Base-by-base conservation (phyloP, 805 yeast genomes). In the Metschnikowia anglica region DNA sequence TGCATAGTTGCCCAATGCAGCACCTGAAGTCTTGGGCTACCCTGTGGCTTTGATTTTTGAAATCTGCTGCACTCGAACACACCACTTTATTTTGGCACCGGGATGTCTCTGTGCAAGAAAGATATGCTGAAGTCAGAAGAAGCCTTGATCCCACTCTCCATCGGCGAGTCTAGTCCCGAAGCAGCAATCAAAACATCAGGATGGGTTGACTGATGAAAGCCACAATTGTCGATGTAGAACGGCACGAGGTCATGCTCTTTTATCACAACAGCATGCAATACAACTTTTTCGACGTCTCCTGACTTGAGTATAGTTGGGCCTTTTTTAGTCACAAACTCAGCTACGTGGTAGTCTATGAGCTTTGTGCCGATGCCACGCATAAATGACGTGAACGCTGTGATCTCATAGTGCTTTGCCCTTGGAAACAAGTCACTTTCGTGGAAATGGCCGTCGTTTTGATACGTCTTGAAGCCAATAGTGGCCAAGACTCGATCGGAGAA, bases 351-450 rank as follows among this genome's bases (percentile, higher is more conserved):
- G 4, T 65, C 59, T 0, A 68, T 46, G 10, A 64, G 40, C 3
- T 42, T 40, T 1, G 71, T 55, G 4, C 72, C 75, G 10, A 65
- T 39, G n/a, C 59, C 55, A 16, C 74, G 72, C 51, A 68, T 62
- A 43, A 74, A 77, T 0, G 85, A 76, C 0, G 81, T 72, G 46
- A 75, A 73, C 5, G 74, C 75, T 0, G 85, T 78, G 9, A 80
- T 40, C 49, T 76, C 82, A 32, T 61, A 57, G n/a, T 55, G 55
- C 11, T 48, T 52, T 12, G 39, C 29, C 5, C 17, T 7, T 29
- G 24, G 20, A 2, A n/a, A 13, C 8, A 36, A 24, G 12, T 46
- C 46, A 4, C 18, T 10, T 10, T 8, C 33, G 7, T 5, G 8
- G 16, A 40, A 40, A 34, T 16, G n/a, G 5, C 44, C 44, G 32